Base-by-base conservation (phyloP, 2,329 filamentous ascomycete genomes). In the Dactylellina drechsleri region DNA sequence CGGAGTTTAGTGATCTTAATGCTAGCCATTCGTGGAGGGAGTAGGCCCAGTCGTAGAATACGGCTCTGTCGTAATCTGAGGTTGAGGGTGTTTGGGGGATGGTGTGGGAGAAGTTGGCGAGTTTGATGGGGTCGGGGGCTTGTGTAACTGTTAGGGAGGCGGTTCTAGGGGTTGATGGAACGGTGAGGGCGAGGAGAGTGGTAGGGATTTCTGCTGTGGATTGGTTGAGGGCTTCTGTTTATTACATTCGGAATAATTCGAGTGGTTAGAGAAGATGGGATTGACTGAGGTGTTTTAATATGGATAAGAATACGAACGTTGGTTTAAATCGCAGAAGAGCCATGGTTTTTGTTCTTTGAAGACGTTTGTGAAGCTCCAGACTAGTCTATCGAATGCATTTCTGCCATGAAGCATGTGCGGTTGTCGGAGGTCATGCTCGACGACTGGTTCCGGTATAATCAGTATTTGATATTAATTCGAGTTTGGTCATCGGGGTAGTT, bases 351-450 rank as follows among this genome's bases (percentile, higher is more conserved):
- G 87, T 52, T 85, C 82, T 57, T 86, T 87, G 20, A 97, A 84
- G 20, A 92, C 92, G 77, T 92, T 92, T 78, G 90, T 89, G 81
- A 89, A 92, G 13, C 92, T 92, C 85, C 91, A 91, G 5, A 90
- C 81, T 13, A 97, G 83, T 53, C 92, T 85, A 76, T 93, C 90
- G 79, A 96, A 97, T 0, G 89, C 90, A 77, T 91, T 93, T 81
- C 92, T 95, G 2, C 93, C 93, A 64, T 89, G 90, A 6, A 92
- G 81, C 92, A 97, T 97, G 0, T 89, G 89, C 0, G 89, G 86
- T 4, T 86, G 84, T 16, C 89, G 87, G 28, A 99, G 85, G 73
- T 98, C 89, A 59, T 91, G 85, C 78, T 94, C 88, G 53, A 98
- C 87, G 28, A 90, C 91, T 95, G 13, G 53, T 23, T 23, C 23